Base-by-base conservation (phyloP, 1,284 basidiomycete genomes). In the Sphaerobolus stellatus region DNA sequence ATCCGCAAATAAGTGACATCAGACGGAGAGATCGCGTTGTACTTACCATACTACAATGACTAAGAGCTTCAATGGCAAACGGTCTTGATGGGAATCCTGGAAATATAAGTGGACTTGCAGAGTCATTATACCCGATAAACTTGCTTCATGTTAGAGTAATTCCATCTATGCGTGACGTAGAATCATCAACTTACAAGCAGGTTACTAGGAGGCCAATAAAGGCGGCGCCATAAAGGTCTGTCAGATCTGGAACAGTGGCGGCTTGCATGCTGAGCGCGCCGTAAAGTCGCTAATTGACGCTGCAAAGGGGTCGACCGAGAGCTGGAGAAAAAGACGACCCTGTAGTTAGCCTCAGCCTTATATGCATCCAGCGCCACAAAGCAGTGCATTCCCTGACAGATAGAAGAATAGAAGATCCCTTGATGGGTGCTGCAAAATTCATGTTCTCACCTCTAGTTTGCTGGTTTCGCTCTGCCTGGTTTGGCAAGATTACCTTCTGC, bases 51-150 rank as follows among this genome's bases (percentile, higher is more conserved):
- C 36, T 25, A 27, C 31, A 16, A 38, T n/a, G 18, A 52, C 50
- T n/a, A 52, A 5, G 27, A 52, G 13, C 20, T 52, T 52, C 18
- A 52, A 28, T 16, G n/a, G n/a, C 20, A 5, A 28, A 5, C 16
- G 22, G 50, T 52, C 50, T 14, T 43, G 11, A 14, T 25, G 24
- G 6, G 38, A 8, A 1, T 31, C 11, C 44, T 52, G 50, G 38
- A 52, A 52, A 20, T 41, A 52, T 31, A 52, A 5, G 18, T 52
- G 24, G 11, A 29, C 36, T 30, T 52, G 50, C 4, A 52, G 50
- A 8, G 50, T 45, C 40, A 30, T 52, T 28, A 52, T 52, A 14
- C 50, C 50, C 16, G 50, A 52, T 18, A 52, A 29, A 38, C 50
- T 52, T 24, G 6, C 20, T 11, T 16, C 13, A 20, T 11, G 33